Evolutionary conservation across 1,284 basidiomycete genomes (phyloP).

Genomic region (Cryptococcus amylolentus): DNA sequence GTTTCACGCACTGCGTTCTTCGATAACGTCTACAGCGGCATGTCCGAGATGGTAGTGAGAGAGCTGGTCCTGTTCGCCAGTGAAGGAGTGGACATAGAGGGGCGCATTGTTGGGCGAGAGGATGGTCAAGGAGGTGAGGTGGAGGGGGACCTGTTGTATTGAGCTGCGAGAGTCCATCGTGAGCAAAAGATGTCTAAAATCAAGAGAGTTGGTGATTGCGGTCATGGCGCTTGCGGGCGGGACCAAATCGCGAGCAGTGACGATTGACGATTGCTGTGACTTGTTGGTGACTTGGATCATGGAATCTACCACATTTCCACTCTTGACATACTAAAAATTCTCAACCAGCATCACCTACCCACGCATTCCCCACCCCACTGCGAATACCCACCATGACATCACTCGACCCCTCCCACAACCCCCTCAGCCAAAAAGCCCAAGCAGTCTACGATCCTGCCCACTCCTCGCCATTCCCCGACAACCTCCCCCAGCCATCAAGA

Average conservation of each 20-base stretch:
- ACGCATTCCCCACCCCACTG: background rate
- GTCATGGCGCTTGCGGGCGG: background rate
- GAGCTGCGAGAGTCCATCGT: slow-evolving; percentile 27
- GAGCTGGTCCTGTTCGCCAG: slow-evolving; percentile 41
- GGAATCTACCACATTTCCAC: too few species aligned
- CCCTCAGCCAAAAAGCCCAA: slow-evolving; percentile 28
- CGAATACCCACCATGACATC: slow-evolving; percentile 29
- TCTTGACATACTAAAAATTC: background rate
- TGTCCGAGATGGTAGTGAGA: slow-evolving; percentile 48
- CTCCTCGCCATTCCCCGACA: slow-evolving; percentile 24
- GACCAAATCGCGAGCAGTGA: background rate
- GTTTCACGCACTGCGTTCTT: slow-evolving; percentile 45
- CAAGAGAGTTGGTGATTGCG: background rate
- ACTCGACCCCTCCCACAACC: slow-evolving; percentile 41
- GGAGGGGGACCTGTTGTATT: slow-evolving; percentile 37
- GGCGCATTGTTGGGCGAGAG: slow-evolving; percentile 45
- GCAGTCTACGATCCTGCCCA: slow-evolving; percentile 27
- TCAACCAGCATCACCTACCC: background rate
- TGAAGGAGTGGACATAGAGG: slow-evolving; percentile 48
- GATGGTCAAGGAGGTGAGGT: slow-evolving; percentile 45
- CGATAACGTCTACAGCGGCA: slow-evolving; percentile 48
- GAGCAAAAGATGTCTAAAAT: background rate
- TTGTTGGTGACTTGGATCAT: too few species aligned
- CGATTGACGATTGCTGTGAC: too few species aligned
- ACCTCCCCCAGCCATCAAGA: slow-evolving; percentile 11